Conservation (phyloP, 2,329 filamentous ascomycete species). For the Aspergillus sp. region DNA sequence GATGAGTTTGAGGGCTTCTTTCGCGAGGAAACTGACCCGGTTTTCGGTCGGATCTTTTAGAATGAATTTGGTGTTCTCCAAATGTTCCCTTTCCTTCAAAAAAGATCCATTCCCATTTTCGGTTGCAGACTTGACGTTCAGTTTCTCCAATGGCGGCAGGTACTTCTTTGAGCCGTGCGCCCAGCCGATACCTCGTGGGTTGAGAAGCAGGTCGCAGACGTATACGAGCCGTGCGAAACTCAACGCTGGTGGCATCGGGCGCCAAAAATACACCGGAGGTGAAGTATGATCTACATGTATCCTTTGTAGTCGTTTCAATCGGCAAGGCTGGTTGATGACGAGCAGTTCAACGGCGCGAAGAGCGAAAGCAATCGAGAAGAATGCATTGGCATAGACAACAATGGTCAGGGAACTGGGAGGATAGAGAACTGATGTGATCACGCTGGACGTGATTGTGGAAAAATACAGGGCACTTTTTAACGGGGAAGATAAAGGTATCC, state of each 20-base stretch:
- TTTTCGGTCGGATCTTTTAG: neutral
- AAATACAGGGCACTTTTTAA: conserved; percentile 1
- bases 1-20: neutral
- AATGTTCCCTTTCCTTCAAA: neutral
- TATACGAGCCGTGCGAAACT: conserved; percentile 7
- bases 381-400: conserved; percentile 17
- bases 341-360: conserved; percentile 18
- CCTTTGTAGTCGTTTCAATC: conserved; percentile 9
- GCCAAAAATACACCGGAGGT: conserved; percentile 13
- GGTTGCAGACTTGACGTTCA: neutral
- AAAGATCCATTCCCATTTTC: neutral
- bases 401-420: conserved; percentile 8
- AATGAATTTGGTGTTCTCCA: neutral
- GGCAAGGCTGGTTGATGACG: conserved; percentile 8
- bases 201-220: conserved; percentile 12
- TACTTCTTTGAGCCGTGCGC: conserved; percentile 13
- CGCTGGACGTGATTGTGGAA: conserved; percentile 8
- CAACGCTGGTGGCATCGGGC: conserved; percentile 8
- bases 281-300: neutral
- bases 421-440: conserved; percentile 11
- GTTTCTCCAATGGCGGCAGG: conserved; percentile 4
- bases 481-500: neutral
- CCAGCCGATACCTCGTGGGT: conserved; percentile 20
- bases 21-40: conserved; percentile 4
- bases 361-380: conserved; percentile 13